Conservation (phyloP, 2,329 filamentous ascomycete species). For the Neodidymelliopsis sp. region DNA sequence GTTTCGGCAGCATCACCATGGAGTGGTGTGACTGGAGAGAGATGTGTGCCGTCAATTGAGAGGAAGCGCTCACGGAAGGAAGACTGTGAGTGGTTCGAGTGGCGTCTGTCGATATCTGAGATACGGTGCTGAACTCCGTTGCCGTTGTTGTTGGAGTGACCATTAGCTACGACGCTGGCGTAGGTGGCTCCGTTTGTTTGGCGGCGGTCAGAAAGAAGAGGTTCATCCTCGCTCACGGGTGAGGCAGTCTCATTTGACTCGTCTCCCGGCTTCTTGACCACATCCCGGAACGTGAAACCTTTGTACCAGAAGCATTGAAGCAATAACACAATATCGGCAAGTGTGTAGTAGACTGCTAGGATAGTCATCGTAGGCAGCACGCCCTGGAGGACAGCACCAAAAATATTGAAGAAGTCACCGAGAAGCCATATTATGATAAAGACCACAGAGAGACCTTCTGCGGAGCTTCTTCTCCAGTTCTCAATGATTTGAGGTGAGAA, state of each 20-base stretch:
- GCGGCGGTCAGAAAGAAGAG: conserved; percentile 43
- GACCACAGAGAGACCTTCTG: conserved; percentile 86
- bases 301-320: conserved; percentile 95
- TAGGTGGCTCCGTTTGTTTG: conserved; percentile 31
- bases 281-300: conserved; percentile 66
- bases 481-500: conserved; percentile 97
- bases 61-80: conserved; percentile 57
- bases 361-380: conserved; percentile 96
- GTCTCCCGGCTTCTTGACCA: conserved; percentile 34
- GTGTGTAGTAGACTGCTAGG: conserved; percentile 90
- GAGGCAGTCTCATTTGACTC: conserved; percentile 33
- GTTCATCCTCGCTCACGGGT: conserved; percentile 46
- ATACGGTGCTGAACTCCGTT: conserved; percentile 35
- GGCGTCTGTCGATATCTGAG: conserved; percentile 48
- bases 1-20: conserved; percentile 50
- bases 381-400: conserved; percentile 88
- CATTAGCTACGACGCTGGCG: conserved; percentile 25
- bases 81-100: conserved; percentile 40
- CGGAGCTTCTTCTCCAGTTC: conserved; percentile 84
- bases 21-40: conserved; percentile 85
- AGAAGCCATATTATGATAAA: conserved; percentile 93
- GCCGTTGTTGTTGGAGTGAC: conserved; percentile 27
- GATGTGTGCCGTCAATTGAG: conserved; percentile 70
- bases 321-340: conserved; percentile 88
- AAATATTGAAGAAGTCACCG: conserved; percentile 96